Conservation (phyloP, 257 asterid genomes). For the Jaltomata sinuosa region DNA sequence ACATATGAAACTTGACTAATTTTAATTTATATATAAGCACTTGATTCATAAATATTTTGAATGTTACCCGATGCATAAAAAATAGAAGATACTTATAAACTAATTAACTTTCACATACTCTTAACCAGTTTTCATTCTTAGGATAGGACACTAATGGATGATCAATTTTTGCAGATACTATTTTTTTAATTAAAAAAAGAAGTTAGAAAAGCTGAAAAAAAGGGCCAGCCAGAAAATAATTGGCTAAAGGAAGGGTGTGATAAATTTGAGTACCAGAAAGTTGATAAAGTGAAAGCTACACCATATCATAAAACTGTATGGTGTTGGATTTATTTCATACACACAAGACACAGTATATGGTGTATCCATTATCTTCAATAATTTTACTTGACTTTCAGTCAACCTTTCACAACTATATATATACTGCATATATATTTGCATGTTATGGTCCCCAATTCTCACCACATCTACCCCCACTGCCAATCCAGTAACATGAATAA, state of each 20-base stretch:
- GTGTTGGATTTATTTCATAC: not conserved
- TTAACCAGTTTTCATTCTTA: no score
- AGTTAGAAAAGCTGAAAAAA: not conserved
- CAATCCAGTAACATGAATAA: not conserved
- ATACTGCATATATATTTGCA: not conserved
- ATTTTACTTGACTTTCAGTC: not conserved
- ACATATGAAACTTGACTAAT: no score
- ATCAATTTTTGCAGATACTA: not conserved
- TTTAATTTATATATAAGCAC: no score
- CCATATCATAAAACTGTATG: not conserved
- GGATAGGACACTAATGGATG: no score
- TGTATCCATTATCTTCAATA: not conserved
- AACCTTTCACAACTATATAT: not conserved
- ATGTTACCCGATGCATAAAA: no score
- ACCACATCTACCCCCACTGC: not conserved
- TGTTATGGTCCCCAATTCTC: not conserved
- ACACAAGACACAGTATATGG: not conserved
- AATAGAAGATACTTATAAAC: no score
- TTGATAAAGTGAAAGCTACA: not conserved
- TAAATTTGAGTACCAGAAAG: not conserved
- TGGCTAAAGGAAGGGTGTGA: not conserved
- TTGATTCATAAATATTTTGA: no score
- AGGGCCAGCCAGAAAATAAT: not conserved
- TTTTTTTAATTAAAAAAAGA: no score
- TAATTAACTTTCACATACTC: no score